Base-by-base conservation (phyloP, 2,329 filamentous ascomycete genomes). In the Helminthosporium solani region DNA sequence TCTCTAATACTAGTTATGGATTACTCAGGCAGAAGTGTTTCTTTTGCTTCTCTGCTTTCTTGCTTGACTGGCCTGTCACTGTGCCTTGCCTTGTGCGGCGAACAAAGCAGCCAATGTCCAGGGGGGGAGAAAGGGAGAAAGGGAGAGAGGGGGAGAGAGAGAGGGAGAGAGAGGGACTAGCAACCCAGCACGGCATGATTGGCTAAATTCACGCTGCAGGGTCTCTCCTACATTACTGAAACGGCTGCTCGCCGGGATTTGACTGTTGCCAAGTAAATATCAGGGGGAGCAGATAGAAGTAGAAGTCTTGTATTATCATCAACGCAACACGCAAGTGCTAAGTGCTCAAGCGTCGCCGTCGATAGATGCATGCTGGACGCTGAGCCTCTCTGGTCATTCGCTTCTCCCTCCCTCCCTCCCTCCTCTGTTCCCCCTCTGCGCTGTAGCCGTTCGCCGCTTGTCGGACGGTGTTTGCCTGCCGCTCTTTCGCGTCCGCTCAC, bases 401-500 rank as follows among this genome's bases (percentile, higher is more conserved):
- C 33, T 35, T 18, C 33, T 23, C 28, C 30, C 33, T 34, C 16
- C 28, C 36, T 11, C 33, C 39, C 39, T 25, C 28, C 37, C 19
- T 42, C 36, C 28, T 42, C 35, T 31, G 36, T 37, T n/a, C n/a
- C n/a, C 28, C 19, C 36, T 37, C 34, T 39, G 42, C 44, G 43
- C 36, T 42, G 40, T 43, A 40, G 47, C 39, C 35, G 33, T 21
- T 39, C 35, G 5, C 40, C 27, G 18, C 38, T 34, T 40, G 33
- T 40, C 43, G 36, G 35, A 12, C 35, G 25, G 12, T 27, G 16
- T 46, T 33, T 37, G 23, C 48, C 44, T 58, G 44, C 56, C 64
- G 63, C 64, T 67, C 64, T 53, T 65, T 66, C 56, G 52, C 58
- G 53, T 55, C 52, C 55, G 57, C 60, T 49, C 43, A 35, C 47